Percentiles rank a stretch among this genome's conserved stretches.
These are phyloP conservation scores for Coemansia sp. DNA, from an alignment of 192 early-diverging fungal species.

Conservation along the genomic window DNA sequence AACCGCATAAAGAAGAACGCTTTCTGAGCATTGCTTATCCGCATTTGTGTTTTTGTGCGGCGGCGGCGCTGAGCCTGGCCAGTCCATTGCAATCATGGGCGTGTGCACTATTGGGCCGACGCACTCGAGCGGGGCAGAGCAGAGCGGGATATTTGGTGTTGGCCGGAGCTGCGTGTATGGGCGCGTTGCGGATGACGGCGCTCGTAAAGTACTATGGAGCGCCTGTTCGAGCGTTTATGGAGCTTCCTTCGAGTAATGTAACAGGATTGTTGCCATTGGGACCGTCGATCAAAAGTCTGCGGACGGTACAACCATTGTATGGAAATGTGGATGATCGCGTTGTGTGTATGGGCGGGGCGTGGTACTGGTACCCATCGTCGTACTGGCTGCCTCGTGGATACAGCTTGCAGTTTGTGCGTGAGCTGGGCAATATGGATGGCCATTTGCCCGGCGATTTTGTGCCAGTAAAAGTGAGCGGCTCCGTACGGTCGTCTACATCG, in stretches of 20 bases:
- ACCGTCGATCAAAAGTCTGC: conserved; percentile 15
- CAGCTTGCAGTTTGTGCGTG: conserved; percentile 66
- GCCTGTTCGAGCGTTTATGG: conserved; percentile 64
- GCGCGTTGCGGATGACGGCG: conserved; percentile 69
- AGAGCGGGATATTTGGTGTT: conserved; percentile 42
- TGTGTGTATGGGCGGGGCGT: conserved; percentile 91
- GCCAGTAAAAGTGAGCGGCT: conserved; percentile 13
- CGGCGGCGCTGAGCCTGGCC: conserved; percentile 60
- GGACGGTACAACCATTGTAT: background rate
- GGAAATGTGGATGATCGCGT: background rate
- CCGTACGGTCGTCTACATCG: conserved; percentile 20
- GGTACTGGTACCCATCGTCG: conserved; percentile 92
- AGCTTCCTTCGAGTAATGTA: conserved; percentile 9
- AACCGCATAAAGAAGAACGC: conserved; percentile 98
- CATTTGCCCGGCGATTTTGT: conserved; percentile 80
- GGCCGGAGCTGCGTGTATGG: conserved; percentile 53
- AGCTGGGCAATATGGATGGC: conserved; percentile 55
- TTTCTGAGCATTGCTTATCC: conserved; percentile 94
- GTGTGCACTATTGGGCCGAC: background rate
- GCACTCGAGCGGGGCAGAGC: background rate
- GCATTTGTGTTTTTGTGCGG: conserved; percentile 75
- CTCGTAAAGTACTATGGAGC: conserved; percentile 73
- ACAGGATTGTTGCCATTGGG: conserved; percentile 27
- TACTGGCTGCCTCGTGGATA: conserved; percentile 81
- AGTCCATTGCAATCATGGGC: conserved; percentile 46